Evolutionary conservation across 345 rosid genomes (phyloP).

Genomic region (Barbarea vulgaris): DNA sequence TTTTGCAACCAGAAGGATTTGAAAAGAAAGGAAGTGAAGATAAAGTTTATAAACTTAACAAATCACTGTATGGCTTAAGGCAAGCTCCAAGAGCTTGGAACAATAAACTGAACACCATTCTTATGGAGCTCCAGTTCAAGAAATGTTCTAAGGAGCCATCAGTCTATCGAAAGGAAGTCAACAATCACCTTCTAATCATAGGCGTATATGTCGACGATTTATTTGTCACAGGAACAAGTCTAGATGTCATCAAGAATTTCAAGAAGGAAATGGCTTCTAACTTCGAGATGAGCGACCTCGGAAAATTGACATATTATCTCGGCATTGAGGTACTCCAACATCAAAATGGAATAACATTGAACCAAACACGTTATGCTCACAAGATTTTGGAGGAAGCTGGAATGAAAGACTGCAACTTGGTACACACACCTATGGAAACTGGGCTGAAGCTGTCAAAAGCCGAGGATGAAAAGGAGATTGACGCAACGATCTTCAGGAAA

Average conservation of each 20-base stretch:
- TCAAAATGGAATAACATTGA: no score
- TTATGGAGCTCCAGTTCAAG: not conserved
- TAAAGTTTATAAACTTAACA: not conserved
- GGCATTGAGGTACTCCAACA: no score
- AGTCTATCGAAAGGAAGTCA: not conserved
- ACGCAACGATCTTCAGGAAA: no score
- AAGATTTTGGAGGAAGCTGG: no score
- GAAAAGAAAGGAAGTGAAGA: not conserved
- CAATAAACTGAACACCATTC: not conserved
- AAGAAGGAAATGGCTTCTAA: no score
- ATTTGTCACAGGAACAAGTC: not conserved
- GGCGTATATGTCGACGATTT: not conserved
- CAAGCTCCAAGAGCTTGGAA: not conserved
- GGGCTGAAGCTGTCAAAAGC: no score
- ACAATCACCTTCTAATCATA: not conserved
- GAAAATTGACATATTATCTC: no score
- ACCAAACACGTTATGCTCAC: no score
- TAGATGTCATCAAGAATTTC: not conserved
- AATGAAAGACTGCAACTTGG: no score
- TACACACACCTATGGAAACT: no score
- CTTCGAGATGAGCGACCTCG: no score
- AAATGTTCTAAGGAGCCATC: not conserved
- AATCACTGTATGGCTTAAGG: not conserved
- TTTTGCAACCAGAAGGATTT: not conserved
- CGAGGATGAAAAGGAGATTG: no score